These are phyloP conservation scores for Tylopilus sp. DNA, from an alignment of 1,284 basidiomycete species.

Conservation along the genomic window DNA sequence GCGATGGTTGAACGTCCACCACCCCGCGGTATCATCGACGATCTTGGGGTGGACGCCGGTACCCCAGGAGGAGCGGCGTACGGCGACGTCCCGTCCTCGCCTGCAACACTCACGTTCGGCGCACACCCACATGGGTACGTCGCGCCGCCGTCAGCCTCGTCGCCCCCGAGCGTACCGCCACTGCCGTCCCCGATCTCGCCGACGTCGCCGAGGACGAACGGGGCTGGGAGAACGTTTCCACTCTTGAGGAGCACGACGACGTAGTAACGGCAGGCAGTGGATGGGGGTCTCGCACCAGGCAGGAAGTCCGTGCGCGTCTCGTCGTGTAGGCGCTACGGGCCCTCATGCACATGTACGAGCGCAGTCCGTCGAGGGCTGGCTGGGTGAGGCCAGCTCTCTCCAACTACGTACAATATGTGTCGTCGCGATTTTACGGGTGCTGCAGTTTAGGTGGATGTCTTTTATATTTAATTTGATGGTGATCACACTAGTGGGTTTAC, in stretches of 20 bases:
- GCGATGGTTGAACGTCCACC: conserved; percentile 52
- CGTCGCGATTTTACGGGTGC: too few relatives aligned
- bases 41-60: conserved; percentile 44
- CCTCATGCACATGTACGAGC: too few relatives aligned
- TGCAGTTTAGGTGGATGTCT: too few relatives aligned
- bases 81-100: conserved; percentile 15
- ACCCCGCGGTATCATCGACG: conserved; percentile 49
- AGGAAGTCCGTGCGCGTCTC: too few relatives aligned
- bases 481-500: too few relatives aligned
- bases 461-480: too few relatives aligned
- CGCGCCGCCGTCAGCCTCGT: too few relatives aligned
- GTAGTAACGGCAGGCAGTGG: neutral
- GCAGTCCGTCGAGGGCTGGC: too few relatives aligned
- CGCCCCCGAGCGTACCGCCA: neutral
- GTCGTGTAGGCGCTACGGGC: too few relatives aligned
- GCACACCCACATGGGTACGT: neutral
- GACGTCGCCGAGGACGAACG: conserved; percentile 9
- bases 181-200: conserved; percentile 11
- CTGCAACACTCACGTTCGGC: neutral
- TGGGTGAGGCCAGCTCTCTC: too few relatives aligned
- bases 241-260: neutral
- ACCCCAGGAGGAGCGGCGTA: conserved; percentile 9
- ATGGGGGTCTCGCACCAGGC: too few relatives aligned
- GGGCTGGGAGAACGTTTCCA: neutral
- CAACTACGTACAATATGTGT: too few relatives aligned